These are phyloP conservation scores for Nitzschia putrida DNA, from an alignment of 108 stramenopile species.

Conservation along the genomic window DNA sequence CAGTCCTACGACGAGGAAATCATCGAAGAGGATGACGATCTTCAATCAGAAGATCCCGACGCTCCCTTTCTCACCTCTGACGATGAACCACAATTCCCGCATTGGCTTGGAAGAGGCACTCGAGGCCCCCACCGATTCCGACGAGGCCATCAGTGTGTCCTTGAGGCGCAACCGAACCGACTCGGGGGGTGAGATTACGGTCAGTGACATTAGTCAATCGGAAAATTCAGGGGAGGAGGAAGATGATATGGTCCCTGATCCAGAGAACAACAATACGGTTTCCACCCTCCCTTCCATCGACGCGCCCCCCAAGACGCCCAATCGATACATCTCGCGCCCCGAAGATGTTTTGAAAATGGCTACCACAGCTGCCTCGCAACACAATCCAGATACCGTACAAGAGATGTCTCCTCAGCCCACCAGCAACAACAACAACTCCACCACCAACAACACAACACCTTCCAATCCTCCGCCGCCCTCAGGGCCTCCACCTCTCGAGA, in stretches of 20 bases:
- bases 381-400: background rate
- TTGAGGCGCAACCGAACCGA: background rate
- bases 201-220: slow-evolving; percentile 30
- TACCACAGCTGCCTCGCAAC: background rate
- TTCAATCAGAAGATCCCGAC: background rate
- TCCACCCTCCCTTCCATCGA: background rate
- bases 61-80: background rate
- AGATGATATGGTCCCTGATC: background rate
- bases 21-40: background rate
- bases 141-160: slow-evolving; percentile 5
- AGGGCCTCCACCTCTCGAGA: background rate
- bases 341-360: background rate
- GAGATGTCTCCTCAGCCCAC: background rate
- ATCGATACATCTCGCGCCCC: slow-evolving; percentile 11
- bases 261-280: background rate
- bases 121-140: background rate
- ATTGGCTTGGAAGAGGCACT: background rate
- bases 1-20: background rate
- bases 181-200: slow-evolving; percentile 7
- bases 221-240: background rate
- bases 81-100: background rate
- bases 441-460: background rate
- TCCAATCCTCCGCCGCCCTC: background rate
- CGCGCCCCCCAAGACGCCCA: slow-evolving; percentile 12
- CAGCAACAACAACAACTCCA: background rate